Conservation (phyloP, 108 stramenopile genomes). For the Licmophora abbreviata region DNA sequence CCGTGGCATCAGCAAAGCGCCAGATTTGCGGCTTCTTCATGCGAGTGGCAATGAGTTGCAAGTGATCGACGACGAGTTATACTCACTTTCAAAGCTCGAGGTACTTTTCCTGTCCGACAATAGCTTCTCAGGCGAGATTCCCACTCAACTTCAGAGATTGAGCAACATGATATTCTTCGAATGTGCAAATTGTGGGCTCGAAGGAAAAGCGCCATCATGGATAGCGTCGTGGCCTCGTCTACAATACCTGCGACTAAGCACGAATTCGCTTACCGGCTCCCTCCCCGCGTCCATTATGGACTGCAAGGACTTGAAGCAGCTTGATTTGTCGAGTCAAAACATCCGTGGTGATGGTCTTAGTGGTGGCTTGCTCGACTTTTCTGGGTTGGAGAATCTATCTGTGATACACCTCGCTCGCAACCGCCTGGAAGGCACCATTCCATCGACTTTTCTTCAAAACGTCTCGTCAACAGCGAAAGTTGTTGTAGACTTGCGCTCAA, state of each 20-base stretch:
- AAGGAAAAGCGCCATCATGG: constrained; percentile 30
- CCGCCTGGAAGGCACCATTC: constrained; percentile 39
- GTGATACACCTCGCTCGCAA: constrained; percentile 40
- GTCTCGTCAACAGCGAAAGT: not conserved
- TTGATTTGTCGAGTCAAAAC: constrained; percentile 27
- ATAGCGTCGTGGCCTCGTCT: constrained; percentile 31
- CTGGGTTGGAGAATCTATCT: not conserved
- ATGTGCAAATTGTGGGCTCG: constrained; percentile 15
- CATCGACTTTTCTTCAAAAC: constrained; percentile 7
- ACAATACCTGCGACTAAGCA: constrained; percentile 16
- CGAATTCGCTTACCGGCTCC: constrained; percentile 31
- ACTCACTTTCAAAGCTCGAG: constrained; percentile 21
- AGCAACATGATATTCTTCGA: constrained; percentile 1
- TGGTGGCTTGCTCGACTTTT: constrained; percentile 2
- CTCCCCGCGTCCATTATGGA: constrained; percentile 40
- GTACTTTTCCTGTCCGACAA: constrained; percentile 41
- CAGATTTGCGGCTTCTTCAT: constrained; percentile 43
- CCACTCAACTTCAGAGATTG: not conserved
- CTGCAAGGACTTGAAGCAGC: constrained; percentile 29
- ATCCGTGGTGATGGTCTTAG: not conserved
- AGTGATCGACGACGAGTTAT: constrained; percentile 33
- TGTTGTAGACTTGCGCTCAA: constrained; percentile 4
- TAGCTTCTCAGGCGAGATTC: constrained; percentile 8
- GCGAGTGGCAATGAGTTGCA: constrained; percentile 49
- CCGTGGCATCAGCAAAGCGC: constrained; percentile 33